Percentiles rank a stretch among this genome's conserved stretches.
phyloP scores from a whole-genome alignment of 2,329 filamentous ascomycete species.

The Trichoderma endophyticum region DNA sequence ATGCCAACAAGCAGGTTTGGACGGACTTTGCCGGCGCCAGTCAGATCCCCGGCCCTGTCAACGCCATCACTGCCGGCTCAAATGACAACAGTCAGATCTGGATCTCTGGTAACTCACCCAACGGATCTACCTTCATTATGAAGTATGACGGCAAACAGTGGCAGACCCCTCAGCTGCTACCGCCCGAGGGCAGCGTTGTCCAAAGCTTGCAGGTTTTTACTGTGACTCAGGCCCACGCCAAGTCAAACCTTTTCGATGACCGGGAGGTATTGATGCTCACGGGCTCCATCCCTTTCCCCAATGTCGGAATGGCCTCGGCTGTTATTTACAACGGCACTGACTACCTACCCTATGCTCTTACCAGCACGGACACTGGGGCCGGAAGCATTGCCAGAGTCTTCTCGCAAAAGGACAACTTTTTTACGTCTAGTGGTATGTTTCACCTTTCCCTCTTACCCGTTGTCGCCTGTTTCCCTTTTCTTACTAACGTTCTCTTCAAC shows the following conservation, averaged over 20 bases:
- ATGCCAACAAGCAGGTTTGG: slow-evolving; percentile 66
- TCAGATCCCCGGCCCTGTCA: slow-evolving; percentile 74
- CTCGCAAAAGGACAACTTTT: slow-evolving; percentile 75
- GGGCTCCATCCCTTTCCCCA: slow-evolving; percentile 73
- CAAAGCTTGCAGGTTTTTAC: slow-evolving; percentile 79
- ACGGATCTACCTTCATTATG: slow-evolving; percentile 71
- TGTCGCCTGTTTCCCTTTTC: too few species aligned
- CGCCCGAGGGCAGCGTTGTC: slow-evolving; percentile 66
- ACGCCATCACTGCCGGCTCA: slow-evolving; percentile 71
- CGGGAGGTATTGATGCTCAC: slow-evolving; percentile 76
- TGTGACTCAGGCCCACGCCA: slow-evolving; percentile 64
- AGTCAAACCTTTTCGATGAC: slow-evolving; percentile 60
- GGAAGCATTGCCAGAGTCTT: slow-evolving; percentile 82
- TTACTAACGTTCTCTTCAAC: neutral
- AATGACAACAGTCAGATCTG: slow-evolving; percentile 72
- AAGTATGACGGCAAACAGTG: slow-evolving; percentile 76
- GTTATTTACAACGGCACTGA: slow-evolving; percentile 82
- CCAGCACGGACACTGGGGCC: slow-evolving; percentile 58
- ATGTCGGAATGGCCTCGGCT: slow-evolving; percentile 78
- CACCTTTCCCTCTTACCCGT: neutral
- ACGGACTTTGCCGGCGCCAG: slow-evolving; percentile 58
- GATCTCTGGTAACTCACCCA: slow-evolving; percentile 66
- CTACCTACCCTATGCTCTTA: slow-evolving; percentile 76
- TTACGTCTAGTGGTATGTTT: slow-evolving; percentile 57
- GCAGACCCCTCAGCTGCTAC: slow-evolving; percentile 59